Conservation (phyloP, 768 basidiomycete genomes). For the Kwoniella bestiolae region DNA sequence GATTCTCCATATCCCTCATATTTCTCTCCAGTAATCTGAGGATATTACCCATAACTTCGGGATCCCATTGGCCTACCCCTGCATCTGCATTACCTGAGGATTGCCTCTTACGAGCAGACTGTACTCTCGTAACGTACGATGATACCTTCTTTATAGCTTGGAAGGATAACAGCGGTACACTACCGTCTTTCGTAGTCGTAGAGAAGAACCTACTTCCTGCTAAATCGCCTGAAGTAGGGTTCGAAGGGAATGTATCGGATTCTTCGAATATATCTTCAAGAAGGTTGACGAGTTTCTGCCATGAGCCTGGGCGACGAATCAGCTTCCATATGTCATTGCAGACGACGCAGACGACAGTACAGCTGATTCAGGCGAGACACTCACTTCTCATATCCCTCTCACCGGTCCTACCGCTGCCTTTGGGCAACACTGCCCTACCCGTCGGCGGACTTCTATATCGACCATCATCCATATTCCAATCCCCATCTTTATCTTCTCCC, state of each 20-base stretch:
- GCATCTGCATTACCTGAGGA: conserved; percentile 61
- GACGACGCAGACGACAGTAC: no score
- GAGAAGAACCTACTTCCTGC: conserved; percentile 57
- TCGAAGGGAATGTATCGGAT: conserved; percentile 71
- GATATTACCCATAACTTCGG: conserved; percentile 66
- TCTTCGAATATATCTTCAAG: conserved; percentile 85
- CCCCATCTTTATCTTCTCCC: conserved; percentile 45
- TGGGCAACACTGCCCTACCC: neutral
- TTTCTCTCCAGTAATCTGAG: conserved; percentile 79
- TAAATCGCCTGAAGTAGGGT: conserved; percentile 63
- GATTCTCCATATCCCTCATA: conserved; percentile 73
- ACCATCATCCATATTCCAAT: conserved; percentile 41
- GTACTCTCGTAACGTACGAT: conserved; percentile 58
- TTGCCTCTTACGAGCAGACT: conserved; percentile 68
- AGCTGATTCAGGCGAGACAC: conserved; percentile 9
- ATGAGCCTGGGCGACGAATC: neutral
- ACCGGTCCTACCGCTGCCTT: conserved; percentile 47
- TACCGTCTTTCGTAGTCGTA: conserved; percentile 21
- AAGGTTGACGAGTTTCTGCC: conserved; percentile 73
- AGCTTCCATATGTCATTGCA: no score
- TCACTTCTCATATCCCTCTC: conserved; percentile 48
- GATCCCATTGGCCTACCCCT: conserved; percentile 64
- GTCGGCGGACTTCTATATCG: conserved; percentile 13
- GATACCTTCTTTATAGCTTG: conserved; percentile 31
- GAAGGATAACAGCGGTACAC: conserved; percentile 68